Evolutionary conservation across 2,329 filamentous ascomycete species (phyloP).

Genomic region (Plectosphaerella sp.): DNA sequence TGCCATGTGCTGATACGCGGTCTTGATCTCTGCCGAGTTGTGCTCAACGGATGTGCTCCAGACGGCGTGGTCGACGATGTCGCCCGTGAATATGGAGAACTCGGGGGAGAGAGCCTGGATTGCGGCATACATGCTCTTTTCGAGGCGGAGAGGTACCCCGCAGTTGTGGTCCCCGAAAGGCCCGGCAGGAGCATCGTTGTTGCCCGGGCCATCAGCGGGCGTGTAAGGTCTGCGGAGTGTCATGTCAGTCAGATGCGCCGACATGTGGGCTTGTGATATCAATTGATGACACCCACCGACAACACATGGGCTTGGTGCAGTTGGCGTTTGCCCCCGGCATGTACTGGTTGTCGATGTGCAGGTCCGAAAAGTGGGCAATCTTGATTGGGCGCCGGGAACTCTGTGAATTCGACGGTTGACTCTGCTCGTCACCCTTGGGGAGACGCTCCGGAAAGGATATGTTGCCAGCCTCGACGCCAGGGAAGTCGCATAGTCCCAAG

Average conservation of each 20-base stretch:
- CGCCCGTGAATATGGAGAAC: slow-evolving; percentile 57
- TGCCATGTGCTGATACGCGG: no score
- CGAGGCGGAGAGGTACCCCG: slow-evolving; percentile 44
- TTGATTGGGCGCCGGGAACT: slow-evolving; percentile 43
- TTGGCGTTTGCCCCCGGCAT: slow-evolving; percentile 46
- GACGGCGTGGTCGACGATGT: slow-evolving; percentile 49
- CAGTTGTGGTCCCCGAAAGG: slow-evolving; percentile 49
- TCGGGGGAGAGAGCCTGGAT: slow-evolving; percentile 42
- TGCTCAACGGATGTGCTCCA: slow-evolving; percentile 35
- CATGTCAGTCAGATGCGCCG: no score
- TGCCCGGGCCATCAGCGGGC: slow-evolving; percentile 39
- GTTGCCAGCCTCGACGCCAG: slow-evolving; percentile 28
- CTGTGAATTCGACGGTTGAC: slow-evolving; percentile 26
- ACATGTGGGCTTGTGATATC: no score
- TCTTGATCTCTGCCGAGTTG: no score
- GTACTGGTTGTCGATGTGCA: slow-evolving; percentile 54
- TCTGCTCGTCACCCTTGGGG: slow-evolving; percentile 33
- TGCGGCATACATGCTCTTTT: slow-evolving; percentile 50
- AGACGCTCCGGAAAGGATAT: slow-evolving; percentile 28
- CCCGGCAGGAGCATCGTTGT: slow-evolving; percentile 43
- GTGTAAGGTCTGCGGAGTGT: slow-evolving; percentile 35
- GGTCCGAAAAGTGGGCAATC: slow-evolving; percentile 56
- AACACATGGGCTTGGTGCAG: slow-evolving; percentile 57
- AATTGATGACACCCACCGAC: slow-evolving; percentile 28
- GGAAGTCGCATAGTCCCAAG: slow-evolving; percentile 48